Evolutionary conservation across 2,329 filamentous ascomycete genomes (phyloP), one percentile per base, ranked within the genome.

Genomic region (Aspergillus ustus): DNA sequence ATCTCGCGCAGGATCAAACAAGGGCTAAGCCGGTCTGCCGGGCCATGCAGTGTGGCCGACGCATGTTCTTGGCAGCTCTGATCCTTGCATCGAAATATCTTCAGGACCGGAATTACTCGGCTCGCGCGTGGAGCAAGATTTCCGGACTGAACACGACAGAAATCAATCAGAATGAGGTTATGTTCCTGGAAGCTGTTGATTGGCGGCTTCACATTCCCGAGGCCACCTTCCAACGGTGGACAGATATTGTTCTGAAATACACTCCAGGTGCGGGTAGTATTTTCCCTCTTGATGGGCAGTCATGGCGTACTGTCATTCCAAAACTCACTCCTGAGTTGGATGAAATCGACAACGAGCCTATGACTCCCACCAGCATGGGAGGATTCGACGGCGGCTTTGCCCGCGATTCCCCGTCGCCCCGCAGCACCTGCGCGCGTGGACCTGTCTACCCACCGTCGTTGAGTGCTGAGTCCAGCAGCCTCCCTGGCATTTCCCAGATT

Each of bases 51-150:
- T 98, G 95, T 78, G 95, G 95, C 59, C 91, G 95, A 64, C 92
- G 95, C 72, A 98, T 98, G 94, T 98, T 99, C 75, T 85, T 99
- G 57, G 89, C 95, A 11, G 93, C 94, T 52, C 84, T 99, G 63
- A 98, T 99, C 67, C 84, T 99, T 60, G 95, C 95, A 2, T 98
- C 95, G 40, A 99, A 99, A 82, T 99, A 98, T 75, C 83, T 99
- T 51, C 95, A 99, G 78, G 95, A 99, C 76, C 90, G 94, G 69
- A 99, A 98, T 80, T 99, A 96, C 79, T 98, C 95, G 15, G 93
- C 95, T 52, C 89, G 94, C 59, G 95, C 95, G 46, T 99, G 95
- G 95, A 98, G 94, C 78, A 98, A 97, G 83, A 99, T 99, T 70
- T 98, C 95, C 19, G 95, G 95, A n/a, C 83, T 99, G 60, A 92